Evolutionary conservation across 192 early-diverging fungal species (phyloP), one percentile per base, ranked within the genome.

Genomic region (Glomus cerebriforme): DNA sequence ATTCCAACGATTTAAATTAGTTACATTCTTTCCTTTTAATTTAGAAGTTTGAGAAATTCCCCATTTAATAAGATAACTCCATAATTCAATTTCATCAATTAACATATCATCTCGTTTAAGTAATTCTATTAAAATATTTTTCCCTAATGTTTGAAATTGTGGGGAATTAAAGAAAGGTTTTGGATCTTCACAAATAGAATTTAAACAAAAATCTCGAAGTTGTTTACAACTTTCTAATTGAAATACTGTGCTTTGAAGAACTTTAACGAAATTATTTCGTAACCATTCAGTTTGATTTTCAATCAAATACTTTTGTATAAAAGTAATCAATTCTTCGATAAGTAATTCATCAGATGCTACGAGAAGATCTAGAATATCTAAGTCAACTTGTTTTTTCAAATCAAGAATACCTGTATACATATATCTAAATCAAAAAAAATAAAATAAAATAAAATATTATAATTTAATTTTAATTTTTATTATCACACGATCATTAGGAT

Each of bases 51-150:
- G 59, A 31, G 37, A 7, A 7, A 26, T 39, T 17, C 62, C 75
- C 75, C 75, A 77, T 26, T 59, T 62, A 15, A 77, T 32, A 12
- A 77, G 26, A 77, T 77, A n/a, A 65, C 49, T 47, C 75, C 75
- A 77, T 22, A 77, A 7, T 19, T 77, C 60, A 15, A 77, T 37
- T 65, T 77, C 75, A 12, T 77, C 75, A n/a, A 77, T 77, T 19
- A 35, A 7, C 7, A 77, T 19, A 64, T 64, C 39, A 45, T 77
- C 58, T 47, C 27, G 12, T 43, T 65, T 35, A 34, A 77, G 8
- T 12, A 77, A 47, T 27, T 27, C 62, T 1, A 77, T 27, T 22
- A 77, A 47, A 27, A 65, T 77, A 64, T 47, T 37, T 43, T 77
- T 47, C 24, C 65, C 75, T 13, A 77, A 19, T 2, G 29, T 45